A percentile compares a stretch with the other conserved stretches of the same genome.
Evolutionary conservation across 2,329 filamentous ascomycete species (phyloP).

Genomic region (Apiospora rasikravindrae): DNA sequence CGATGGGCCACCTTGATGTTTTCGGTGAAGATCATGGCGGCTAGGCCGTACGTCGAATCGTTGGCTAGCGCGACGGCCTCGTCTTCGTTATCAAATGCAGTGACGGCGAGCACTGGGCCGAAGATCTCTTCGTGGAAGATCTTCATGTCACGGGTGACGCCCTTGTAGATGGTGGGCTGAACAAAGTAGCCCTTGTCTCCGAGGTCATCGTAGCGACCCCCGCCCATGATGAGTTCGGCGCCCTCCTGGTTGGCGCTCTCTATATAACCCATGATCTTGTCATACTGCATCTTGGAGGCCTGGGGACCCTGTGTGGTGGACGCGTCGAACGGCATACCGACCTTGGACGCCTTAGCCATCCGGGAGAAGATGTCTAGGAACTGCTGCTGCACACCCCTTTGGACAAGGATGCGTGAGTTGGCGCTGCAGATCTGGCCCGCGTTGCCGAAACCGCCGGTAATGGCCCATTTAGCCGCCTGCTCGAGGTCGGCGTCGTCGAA

Average conservation of each 20-base stretch:
- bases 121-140: slow-evolving; percentile 94
- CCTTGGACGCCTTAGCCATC: slow-evolving; percentile 73
- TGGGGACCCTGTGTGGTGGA: slow-evolving; percentile 89
- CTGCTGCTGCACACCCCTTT: slow-evolving; percentile 86
- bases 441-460: slow-evolving; percentile 71
- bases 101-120: slow-evolving; percentile 82
- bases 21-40: slow-evolving; percentile 81
- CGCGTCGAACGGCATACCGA: slow-evolving; percentile 80
- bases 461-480: slow-evolving; percentile 78
- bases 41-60: slow-evolving; percentile 79
- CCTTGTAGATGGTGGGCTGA: slow-evolving; percentile 87
- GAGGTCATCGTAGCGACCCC: slow-evolving; percentile 58
- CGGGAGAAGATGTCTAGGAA: slow-evolving; percentile 82
- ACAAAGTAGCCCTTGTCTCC: slow-evolving; percentile 87
- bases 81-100: slow-evolving; percentile 84
- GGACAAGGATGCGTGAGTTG: slow-evolving; percentile 83
- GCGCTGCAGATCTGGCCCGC: slow-evolving; percentile 74
- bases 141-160: slow-evolving; percentile 83
- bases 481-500: slow-evolving; percentile 80
- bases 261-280: slow-evolving; percentile 86
- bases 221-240: slow-evolving; percentile 64
- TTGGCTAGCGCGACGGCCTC: slow-evolving; percentile 80
- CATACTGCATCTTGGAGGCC: slow-evolving; percentile 83
- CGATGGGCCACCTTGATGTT: slow-evolving; percentile 83
- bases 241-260: slow-evolving; percentile 67